Evolutionary conservation across 345 rosid species (phyloP), one percentile per base, ranked within the genome.

Genomic region (Syzygium oleosum): DNA sequence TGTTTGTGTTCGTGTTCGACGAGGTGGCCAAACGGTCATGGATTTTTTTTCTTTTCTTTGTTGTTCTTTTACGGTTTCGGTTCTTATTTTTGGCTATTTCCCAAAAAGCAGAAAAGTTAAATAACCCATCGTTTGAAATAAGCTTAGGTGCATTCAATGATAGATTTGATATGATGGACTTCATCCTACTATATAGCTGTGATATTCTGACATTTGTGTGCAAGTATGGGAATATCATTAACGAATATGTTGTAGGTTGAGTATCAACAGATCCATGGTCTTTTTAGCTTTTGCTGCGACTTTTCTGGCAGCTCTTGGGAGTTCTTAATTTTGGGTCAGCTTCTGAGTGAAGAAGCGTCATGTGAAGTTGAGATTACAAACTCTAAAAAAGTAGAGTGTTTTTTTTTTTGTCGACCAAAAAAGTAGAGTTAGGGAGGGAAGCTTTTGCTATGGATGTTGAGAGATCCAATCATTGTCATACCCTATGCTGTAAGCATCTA

Each of bases 1-100:
- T 2, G 80, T 2, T 3, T 2, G 1, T 31, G 78, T 16, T 17
- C 1, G 1, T 31, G 78, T 16, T 17, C 0, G 14, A 19, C 0
- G 2, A 19, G 49, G 27, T 7, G 5, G 14, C 14, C 14, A 68
- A 73, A 22, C 2, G 15, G 14, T 38, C 83, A 73, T 5, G 4
- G 25, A 19, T 9, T 34, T 73, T 34, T 4, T 68, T 34, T 9
- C 14, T 1, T 34, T 19, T 17, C 1, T 34, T 34, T 1, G 12
- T 16, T 68, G 17, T 34, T 68, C 25, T 68, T 2, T 2, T 1
- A 34, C 4, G 13, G 21, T 38, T 34, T 38, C 23, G 6, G 25
- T 73, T 19, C 25, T 34, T 4, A 4, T 9, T 73, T 34, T 34
- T 7, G 41, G 22, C 25, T 73, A 34, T 19, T 56, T 73, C 9